Evolutionary conservation across 768 basidiomycete genomes (phyloP), one percentile per base, ranked within the genome.

Genomic region (Infundibulicybe gibba): DNA sequence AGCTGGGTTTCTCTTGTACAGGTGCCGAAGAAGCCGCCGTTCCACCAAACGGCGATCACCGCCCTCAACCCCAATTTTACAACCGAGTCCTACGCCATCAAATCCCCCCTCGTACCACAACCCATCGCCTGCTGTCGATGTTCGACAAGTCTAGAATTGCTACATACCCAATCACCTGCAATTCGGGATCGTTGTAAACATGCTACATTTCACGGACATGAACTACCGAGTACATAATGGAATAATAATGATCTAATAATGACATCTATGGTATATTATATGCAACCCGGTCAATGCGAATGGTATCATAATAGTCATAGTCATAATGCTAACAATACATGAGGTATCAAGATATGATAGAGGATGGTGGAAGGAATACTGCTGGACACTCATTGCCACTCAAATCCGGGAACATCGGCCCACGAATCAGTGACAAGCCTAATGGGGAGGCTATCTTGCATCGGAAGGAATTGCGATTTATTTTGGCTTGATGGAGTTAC

Each of bases 371-470:
- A 17, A 17, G 25, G 17, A 14, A 33, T 11, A 41, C 14, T 4
- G 19, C 11, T 6, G 14, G 16, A 15, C 9, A 32, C 21, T 33
- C 16, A 37, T 19, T 41, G 45, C 16, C 35, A 40, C 12, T 54
- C 51, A 39, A 53, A 56, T 31, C 56, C 53, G 20, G 43, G 45
- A 20, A 50, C 32, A 11, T 64, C 64, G 33, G 46, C 30, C 56
- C 71, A 82, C 1, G 81, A 63, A 50, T 87, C 81, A 1, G 83
- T 83, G 32, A 79, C 81, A 25, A 87, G 57, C 43, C 74, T 69
- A 41, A 85, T 77, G 1, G 80, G 76, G 49, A 79, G 67, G 11
- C 66, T 66, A 41, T 80, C 55, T 56, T 75, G 75, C 14, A 72
- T 47, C 45, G 54, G 47, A 57, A 63, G 20, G 57, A 75, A 46